Conservation (phyloP, 2,329 filamentous ascomycete genomes). For the Pseudocercospora cruenta region DNA sequence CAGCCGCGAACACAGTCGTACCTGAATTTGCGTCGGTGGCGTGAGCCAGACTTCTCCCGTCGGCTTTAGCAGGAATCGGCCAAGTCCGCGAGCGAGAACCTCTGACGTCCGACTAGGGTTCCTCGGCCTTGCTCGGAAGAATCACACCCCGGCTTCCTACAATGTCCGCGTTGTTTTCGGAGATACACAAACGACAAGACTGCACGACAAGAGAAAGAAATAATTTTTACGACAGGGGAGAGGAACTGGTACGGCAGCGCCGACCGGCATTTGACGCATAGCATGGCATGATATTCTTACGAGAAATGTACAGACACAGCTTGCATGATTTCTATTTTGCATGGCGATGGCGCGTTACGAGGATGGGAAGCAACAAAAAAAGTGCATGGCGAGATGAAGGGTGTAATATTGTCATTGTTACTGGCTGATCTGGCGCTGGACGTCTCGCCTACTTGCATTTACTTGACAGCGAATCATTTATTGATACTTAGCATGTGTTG, state of each 20-base stretch:
- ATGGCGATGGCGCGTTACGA: constrained; percentile 2
- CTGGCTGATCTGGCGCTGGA: background rate
- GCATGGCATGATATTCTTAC: constrained; percentile 4
- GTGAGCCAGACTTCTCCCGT: constrained; percentile 1
- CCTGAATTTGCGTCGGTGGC: constrained; percentile 5
- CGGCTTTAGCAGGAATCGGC: constrained; percentile 4
- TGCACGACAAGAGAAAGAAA: background rate
- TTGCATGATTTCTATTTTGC: constrained; percentile 1
- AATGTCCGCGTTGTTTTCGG: constrained; percentile 4
- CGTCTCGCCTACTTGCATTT: background rate
- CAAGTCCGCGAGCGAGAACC: background rate
- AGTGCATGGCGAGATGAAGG: background rate
- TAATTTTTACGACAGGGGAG: constrained; percentile 1
- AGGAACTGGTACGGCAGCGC: background rate
- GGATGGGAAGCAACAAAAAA: background rate
- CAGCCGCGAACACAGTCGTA: constrained; percentile 4
- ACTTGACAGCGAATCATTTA: background rate
- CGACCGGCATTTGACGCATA: constrained; percentile 3
- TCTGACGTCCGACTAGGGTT: background rate
- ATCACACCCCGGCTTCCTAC: background rate
- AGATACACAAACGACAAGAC: background rate
- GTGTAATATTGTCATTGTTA: background rate
- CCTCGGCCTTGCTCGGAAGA: background rate
- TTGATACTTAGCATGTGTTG: background rate
- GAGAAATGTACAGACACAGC: background rate